These are phyloP conservation scores for Marchantia polymorpha DNA, from an alignment of 225 moss, liverwort and hornwort species.

Conservation along the genomic window DNA sequence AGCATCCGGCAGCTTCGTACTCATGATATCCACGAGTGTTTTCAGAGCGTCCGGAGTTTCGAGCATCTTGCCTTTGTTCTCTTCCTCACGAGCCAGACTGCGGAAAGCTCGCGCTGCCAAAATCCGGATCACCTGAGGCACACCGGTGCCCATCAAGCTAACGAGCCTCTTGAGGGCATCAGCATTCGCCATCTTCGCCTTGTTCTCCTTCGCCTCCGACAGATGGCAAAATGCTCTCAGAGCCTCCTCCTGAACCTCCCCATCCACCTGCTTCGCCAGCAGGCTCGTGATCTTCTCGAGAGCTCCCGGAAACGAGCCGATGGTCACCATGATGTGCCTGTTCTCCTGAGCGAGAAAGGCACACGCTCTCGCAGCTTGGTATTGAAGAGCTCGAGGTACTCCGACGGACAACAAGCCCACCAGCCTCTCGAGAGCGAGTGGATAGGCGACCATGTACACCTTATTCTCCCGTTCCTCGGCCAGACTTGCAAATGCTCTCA, in stretches of 20 bases:
- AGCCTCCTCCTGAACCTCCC: background rate
- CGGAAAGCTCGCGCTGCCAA: background rate
- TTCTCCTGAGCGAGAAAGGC: background rate
- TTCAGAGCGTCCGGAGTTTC: background rate
- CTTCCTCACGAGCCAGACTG: background rate
- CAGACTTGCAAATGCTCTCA: background rate
- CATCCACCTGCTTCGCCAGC: background rate
- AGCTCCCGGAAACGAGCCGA: background rate
- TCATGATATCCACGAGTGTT: background rate
- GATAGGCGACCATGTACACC: background rate
- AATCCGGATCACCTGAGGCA: background rate
- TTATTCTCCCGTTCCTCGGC: conserved; percentile 1
- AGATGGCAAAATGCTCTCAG: background rate
- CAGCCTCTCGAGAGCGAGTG: background rate
- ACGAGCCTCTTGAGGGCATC: conserved; percentile 1
- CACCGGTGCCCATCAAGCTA: background rate
- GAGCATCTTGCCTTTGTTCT: background rate
- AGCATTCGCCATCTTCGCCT: background rate
- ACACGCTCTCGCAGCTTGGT: background rate
- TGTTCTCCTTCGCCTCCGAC: conserved; percentile 5
- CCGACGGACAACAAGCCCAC: background rate
- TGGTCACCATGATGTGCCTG: background rate
- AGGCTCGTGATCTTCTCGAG: background rate
- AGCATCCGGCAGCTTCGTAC: background rate
- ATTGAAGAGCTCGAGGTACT: background rate